Evolutionary conservation across 2,329 filamentous ascomycete species (phyloP), one percentile per base, ranked within the genome.

Genomic region (Fusarium mundagurra): DNA sequence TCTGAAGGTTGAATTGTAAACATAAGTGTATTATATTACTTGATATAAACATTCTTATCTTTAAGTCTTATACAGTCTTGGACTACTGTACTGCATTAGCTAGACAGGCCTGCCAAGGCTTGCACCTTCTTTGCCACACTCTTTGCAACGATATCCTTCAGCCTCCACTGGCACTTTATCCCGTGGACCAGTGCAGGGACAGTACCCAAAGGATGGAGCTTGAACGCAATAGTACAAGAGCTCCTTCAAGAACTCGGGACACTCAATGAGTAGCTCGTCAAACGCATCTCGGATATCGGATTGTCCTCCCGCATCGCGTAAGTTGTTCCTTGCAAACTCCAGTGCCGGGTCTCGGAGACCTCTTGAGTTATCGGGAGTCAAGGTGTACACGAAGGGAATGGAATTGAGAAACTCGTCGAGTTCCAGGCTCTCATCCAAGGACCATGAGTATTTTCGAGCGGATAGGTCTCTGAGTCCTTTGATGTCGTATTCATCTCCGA

Each of bases 401-500:
- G 70, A 72, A 0, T 31, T 41, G 10, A 74, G 39, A 11, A 76
- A 76, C 2, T 51, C 29, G 13, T 20, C 13, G 20, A 62, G 38
- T 4, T 69, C n/a, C 5, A 47, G 7, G 2, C 17, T 51, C 0
- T 36, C 45, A 6, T 68, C 39, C 1, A 68, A 18, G 1, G 22
- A 29, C n/a, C 29, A 41, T 2, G 64, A 68, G 22, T 76, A 76
- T 24, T 72, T 72, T 13, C 48, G 31, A 2, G 50, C n/a, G 1
- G 73, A 60, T 11, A 74, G 17, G 3, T 27, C 29, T 20, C 41
- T 9, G 6, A 76, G 64, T 0, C 57, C 73, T 31, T 59, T 13
- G 9, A 76, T 65, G 8, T 74, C 57, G 24, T 74, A 76, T 24
- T 70, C 66, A 10, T 76, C 71, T 3, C 67, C 73, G 2, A 76